Evolutionary conservation across 164 flowering plant species (phyloP).

Genomic region (Taxillus chinensis): DNA sequence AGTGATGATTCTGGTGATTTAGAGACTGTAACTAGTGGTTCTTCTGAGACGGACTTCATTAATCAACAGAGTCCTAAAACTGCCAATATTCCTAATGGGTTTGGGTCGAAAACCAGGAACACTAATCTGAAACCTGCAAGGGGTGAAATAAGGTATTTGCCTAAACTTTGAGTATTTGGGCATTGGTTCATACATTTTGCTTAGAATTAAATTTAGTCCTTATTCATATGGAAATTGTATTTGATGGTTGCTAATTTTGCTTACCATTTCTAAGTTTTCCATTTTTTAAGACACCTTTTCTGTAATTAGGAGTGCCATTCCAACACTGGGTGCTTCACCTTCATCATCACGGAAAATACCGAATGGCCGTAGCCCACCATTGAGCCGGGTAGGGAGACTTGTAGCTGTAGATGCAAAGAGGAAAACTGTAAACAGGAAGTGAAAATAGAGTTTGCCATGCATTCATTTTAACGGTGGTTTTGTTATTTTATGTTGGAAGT

Average conservation of each 20-base stretch:
- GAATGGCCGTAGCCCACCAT: conserved; percentile 18
- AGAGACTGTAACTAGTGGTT: conserved; percentile 45
- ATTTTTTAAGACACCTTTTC: neutral
- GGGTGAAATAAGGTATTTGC: conserved; percentile 1
- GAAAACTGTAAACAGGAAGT: conserved; percentile 13
- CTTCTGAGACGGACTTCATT: conserved; percentile 40
- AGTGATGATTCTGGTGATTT: conserved; percentile 38
- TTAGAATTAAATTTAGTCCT: no score
- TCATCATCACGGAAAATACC: conserved; percentile 26
- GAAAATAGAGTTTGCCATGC: neutral
- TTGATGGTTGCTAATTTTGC: no score
- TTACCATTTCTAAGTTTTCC: neutral
- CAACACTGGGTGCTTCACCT: conserved; percentile 21
- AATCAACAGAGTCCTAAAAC: conserved; percentile 21
- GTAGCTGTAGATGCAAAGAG: conserved; percentile 23
- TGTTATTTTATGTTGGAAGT: neutral
- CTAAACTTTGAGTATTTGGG: no score
- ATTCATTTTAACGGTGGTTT: neutral
- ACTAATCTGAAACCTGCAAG: conserved; percentile 15
- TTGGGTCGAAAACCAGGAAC: conserved; percentile 28
- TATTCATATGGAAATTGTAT: no score
- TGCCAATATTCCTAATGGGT: conserved; percentile 19
- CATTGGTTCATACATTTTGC: no score
- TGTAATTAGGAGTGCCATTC: conserved; percentile 29
- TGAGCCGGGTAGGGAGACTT: conserved; percentile 15